Conservation (phyloP, 345 rosid species). For the Brassica nigra region DNA sequence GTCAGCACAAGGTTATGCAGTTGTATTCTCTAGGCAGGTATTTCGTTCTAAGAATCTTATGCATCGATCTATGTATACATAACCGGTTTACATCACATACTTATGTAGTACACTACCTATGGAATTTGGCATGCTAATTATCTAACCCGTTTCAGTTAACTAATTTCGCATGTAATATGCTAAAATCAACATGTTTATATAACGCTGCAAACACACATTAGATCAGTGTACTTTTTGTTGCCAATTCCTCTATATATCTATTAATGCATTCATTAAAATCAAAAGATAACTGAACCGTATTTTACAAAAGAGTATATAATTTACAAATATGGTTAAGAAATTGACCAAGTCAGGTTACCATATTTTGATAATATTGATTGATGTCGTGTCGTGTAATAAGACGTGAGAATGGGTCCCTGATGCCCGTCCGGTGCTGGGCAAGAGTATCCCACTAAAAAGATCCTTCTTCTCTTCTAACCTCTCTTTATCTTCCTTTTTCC, state of each 20-base stretch:
- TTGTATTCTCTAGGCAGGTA: neutral
- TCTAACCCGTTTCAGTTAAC: neutral
- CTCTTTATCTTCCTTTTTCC: slow-evolving; percentile 30
- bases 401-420: slow-evolving; percentile 51
- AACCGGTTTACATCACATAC: slow-evolving; percentile 3
- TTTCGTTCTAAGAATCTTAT: neutral
- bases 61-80: neutral
- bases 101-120: neutral
- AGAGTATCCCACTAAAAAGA: slow-evolving; percentile 65
- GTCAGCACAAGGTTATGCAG: neutral
- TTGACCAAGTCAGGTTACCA: slow-evolving; percentile 39
- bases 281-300: slow-evolving; percentile 7
- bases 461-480: slow-evolving; percentile 37
- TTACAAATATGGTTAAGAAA: slow-evolving; percentile 37
- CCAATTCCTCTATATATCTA: neutral
- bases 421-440: slow-evolving; percentile 57
- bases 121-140: neutral
- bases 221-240: neutral
- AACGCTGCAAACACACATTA: neutral
- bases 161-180: neutral
- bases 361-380: slow-evolving; percentile 16
- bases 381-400: slow-evolving; percentile 33
- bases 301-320: neutral
- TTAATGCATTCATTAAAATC: neutral
- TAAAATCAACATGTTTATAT: neutral